phyloP scores from a whole-genome alignment of 139 green algal species.

The Coelastrella sp. region DNA sequence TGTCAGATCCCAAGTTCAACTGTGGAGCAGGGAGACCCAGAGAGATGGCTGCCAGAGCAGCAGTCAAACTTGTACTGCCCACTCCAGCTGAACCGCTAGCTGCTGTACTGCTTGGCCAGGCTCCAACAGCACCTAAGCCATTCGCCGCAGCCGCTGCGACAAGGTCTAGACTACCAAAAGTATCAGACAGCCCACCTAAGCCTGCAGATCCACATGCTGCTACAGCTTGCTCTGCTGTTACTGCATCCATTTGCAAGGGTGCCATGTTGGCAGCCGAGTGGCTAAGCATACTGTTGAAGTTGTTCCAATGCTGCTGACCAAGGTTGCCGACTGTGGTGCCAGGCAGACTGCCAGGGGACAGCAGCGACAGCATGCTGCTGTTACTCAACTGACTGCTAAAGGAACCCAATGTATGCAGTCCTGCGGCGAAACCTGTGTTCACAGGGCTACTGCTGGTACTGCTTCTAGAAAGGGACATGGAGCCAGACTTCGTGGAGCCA shows the following conservation, averaged over 20 bases:
- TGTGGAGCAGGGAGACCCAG: background rate
- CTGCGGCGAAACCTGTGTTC: background rate
- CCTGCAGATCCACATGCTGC: background rate
- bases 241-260: background rate
- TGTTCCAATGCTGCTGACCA: background rate
- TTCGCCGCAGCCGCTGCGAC: background rate
- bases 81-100: background rate
- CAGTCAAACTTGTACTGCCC: background rate
- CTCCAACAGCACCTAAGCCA: background rate
- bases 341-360: background rate
- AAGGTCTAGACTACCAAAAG: conserved; percentile 21
- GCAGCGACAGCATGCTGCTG: background rate
- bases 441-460: background rate
- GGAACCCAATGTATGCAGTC: background rate
- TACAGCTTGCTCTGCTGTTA: background rate
- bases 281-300: background rate
- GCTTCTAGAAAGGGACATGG: background rate
- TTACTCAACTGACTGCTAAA: background rate
- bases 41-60: background rate
- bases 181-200: background rate
- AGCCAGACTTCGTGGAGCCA: background rate
- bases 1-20: background rate
- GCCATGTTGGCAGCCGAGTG: background rate
- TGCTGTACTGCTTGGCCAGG: background rate
- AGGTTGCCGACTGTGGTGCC: no score